Evolutionary conservation across 2,329 filamentous ascomycete species (phyloP), one percentile per base, ranked within the genome.

Genomic region (Aplosporella prunicola): DNA sequence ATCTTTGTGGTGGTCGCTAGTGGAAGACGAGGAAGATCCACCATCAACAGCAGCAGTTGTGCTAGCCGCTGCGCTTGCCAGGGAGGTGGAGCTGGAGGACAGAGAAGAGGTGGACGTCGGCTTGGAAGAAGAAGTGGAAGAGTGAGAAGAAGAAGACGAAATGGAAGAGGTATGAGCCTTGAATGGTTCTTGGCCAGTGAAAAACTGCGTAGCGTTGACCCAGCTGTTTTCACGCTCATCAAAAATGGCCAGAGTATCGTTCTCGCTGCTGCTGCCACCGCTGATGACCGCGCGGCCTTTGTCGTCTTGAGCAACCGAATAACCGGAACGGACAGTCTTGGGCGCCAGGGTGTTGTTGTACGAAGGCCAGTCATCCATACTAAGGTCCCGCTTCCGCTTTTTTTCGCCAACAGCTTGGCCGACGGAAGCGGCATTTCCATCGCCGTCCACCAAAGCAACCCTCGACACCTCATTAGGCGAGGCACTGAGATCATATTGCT

Each of bases 321-420:
- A 93, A 31, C 76, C 74, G n/a, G 67, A 68, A 46, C 87, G 72
- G 5, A 68, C 75, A 7, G 61, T 66, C 1, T 62, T 72, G 0
- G 88, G 82, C 0, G 82, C 88, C 27, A 79, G 60, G 1, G 78
- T 81, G 35, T 65, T 69, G 60, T 95, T 88, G 60, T 95, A 95
- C 3, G 68, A 52, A 2, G 88, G 87, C 76, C 85, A 93, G 50
- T 78, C 66, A 15, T 62, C 63, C 17, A 78, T 54, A 1, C 75
- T 78, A 20, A 83, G 58, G 11, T 68, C 64, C 45, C 72, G 60
- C 53, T 67, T 73, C 42, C 51, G 51, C 43, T 56, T 58, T 33
- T 62, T 63, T 17, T 46, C 48, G 49, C 62, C 52, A 67, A 72
- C 28, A 58, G 70, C 43, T 52, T 68, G 55, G 23, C 69, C 70